Conservation (phyloP, 106 monocot species). For the Platanthera zijinensis region DNA sequence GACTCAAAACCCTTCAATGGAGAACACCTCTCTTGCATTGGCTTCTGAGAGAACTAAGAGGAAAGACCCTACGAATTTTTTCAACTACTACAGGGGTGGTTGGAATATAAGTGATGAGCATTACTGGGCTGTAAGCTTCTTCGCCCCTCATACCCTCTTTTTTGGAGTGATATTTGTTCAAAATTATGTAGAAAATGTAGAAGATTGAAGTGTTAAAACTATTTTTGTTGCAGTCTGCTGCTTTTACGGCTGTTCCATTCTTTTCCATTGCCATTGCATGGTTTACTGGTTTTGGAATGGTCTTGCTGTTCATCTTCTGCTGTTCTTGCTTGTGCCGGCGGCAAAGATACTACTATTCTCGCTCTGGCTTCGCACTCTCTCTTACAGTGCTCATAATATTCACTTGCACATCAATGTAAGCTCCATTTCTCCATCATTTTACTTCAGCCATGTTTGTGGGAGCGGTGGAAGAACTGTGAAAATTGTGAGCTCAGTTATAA, state of each 20-base stretch:
- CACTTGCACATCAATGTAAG: constrained; percentile 65
- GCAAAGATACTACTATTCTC: constrained; percentile 58
- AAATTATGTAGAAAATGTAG: background rate
- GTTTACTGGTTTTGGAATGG: constrained; percentile 66
- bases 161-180: background rate
- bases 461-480: too few relatives aligned
- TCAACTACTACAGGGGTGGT: constrained; percentile 15
- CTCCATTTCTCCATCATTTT: background rate
- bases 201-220: too few relatives aligned
- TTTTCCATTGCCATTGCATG: constrained; percentile 39
- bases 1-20: background rate
- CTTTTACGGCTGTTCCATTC: constrained; percentile 46
- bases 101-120: constrained; percentile 22
- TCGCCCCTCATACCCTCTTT: background rate
- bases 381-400: constrained; percentile 55
- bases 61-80: constrained; percentile 14
- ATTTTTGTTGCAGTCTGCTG: constrained; percentile 53
- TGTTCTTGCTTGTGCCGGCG: constrained; percentile 52
- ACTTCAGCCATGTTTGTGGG: background rate
- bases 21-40: constrained; percentile 10
- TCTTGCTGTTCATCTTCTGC: constrained; percentile 40
- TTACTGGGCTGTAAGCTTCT: constrained; percentile 20
- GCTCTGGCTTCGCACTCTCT: constrained; percentile 35
- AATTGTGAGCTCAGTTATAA: too few relatives aligned
- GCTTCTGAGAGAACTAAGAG: constrained; percentile 16